Evolutionary conservation across 305 asterid species (phyloP).

Genomic region (Fraxinus floribunda): DNA sequence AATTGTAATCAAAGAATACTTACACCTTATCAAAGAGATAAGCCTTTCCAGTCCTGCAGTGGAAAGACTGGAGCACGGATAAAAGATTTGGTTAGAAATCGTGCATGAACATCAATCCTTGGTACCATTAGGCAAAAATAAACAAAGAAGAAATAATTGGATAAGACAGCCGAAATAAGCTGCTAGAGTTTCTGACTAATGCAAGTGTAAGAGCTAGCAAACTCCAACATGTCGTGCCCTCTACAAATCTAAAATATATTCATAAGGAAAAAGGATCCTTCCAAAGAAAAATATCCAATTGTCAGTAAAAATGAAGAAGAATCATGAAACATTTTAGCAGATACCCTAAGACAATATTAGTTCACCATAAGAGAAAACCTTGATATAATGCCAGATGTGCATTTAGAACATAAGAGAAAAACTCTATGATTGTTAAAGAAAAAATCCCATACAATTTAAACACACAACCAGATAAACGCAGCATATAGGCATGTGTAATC

Average conservation of each 20-base stretch:
- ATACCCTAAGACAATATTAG: neutral
- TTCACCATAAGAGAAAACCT: neutral
- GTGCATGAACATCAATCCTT: slow-evolving; percentile 21
- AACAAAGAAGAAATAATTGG: neutral
- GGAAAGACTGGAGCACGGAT: slow-evolving; percentile 49
- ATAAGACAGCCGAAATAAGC: slow-evolving; percentile 14
- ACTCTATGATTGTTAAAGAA: neutral
- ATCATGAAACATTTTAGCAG: neutral
- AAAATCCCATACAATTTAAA: neutral
- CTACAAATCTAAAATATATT: neutral
- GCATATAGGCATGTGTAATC: neutral
- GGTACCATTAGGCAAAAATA: neutral
- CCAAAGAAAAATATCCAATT: neutral
- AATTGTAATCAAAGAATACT: slow-evolving; percentile 31
- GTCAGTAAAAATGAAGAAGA: neutral
- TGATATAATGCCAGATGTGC: neutral
- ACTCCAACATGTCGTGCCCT: neutral
- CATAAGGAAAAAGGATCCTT: neutral
- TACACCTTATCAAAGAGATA: slow-evolving; percentile 62
- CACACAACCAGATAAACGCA: neutral
- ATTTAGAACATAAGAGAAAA: neutral
- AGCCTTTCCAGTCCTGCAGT: slow-evolving; percentile 69
- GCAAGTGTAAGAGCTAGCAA: neutral
- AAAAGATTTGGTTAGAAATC: slow-evolving; percentile 24
- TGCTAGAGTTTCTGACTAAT: neutral